A percentile compares a stretch with the other conserved stretches of the same genome.
These are phyloP conservation scores for Pythium dissimile DNA, from an alignment of 352 stramenopile species.

Conservation along the genomic window DNA sequence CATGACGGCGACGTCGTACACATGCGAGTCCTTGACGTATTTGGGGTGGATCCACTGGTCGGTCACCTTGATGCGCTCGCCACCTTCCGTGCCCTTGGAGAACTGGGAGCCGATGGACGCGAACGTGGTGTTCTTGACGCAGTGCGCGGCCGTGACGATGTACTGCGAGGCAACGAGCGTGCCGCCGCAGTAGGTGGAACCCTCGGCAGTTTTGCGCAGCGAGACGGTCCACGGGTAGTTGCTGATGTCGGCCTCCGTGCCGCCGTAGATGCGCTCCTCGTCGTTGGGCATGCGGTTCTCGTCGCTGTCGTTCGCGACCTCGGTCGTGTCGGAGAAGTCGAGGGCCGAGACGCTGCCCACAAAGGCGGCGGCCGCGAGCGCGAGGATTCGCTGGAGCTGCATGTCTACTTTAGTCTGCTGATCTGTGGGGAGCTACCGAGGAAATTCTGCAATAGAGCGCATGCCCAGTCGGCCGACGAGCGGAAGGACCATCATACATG, in stretches of 20 bases:
- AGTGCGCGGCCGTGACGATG: conserved; percentile 72
- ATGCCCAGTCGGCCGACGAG: too few relatives aligned
- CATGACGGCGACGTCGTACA: conserved; percentile 54
- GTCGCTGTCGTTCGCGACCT: neutral
- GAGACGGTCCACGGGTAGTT: conserved; percentile 57
- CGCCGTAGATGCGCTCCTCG: conserved; percentile 50
- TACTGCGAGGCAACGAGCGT: conserved; percentile 59
- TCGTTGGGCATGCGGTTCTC: conserved; percentile 6
- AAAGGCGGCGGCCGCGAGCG: conserved; percentile 6
- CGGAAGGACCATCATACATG: neutral
- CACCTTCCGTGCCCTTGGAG: conserved; percentile 32
- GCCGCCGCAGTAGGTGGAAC: conserved; percentile 65
- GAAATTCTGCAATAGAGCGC: conserved; percentile 12
- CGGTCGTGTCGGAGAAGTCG: conserved; percentile 5
- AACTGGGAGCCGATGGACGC: conserved; percentile 52
- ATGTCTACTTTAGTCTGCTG: neutral
- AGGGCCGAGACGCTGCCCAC: neutral
- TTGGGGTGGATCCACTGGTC: conserved; percentile 41
- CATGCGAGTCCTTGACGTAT: conserved; percentile 49
- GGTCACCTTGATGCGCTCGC: conserved; percentile 47
- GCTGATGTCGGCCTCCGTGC: conserved; percentile 44
- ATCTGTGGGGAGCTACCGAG: neutral
- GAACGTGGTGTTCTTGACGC: conserved; percentile 45
- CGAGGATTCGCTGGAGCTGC: conserved; percentile 18
- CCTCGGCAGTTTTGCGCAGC: conserved; percentile 36